Conservation (phyloP, 2,329 filamentous ascomycete genomes). For the Fusarium incarnatum region DNA sequence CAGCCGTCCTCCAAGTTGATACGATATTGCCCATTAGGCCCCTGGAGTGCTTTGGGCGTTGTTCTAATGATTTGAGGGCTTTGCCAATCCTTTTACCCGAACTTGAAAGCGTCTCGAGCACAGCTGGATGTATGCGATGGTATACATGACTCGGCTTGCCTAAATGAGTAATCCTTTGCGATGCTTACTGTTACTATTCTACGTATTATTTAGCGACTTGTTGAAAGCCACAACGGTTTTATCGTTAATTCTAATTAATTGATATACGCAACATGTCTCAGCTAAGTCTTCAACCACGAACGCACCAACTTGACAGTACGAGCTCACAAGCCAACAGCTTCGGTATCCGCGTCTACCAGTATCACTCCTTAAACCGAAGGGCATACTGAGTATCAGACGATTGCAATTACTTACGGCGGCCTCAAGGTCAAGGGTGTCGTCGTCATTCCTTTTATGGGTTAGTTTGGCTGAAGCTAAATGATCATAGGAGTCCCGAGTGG, state of each 20-base stretch:
- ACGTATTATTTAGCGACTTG: neutral
- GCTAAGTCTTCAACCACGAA: neutral
- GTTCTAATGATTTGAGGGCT: neutral
- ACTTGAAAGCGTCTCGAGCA: neutral
- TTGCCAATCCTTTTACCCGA: neutral
- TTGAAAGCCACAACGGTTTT: conserved; percentile 38
- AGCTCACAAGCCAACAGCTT: conserved; percentile 1
- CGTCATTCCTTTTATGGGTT: conserved; percentile 41
- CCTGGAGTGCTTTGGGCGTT: neutral
- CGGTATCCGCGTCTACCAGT: conserved; percentile 3
- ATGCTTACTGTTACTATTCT: conserved; percentile 2
- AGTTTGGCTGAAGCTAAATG: conserved; percentile 28
- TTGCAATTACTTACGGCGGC: conserved; percentile 16
- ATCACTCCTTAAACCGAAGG: conserved; percentile 1
- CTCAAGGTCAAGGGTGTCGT: conserved; percentile 13
- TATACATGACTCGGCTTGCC: conserved; percentile 40
- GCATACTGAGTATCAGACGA: conserved; percentile 31
- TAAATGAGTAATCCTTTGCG: conserved; percentile 38
- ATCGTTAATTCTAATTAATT: conserved; percentile 16
- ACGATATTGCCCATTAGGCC: neutral
- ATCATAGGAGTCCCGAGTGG: conserved; percentile 24
- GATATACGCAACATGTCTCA: conserved; percentile 7
- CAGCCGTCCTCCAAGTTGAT: neutral
- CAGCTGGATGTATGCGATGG: neutral
- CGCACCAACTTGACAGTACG: conserved; percentile 9